Evolutionary conservation across 306 rosid genomes (phyloP), one percentile per base, ranked within the genome.

Genomic region (Pterocarpus santalinus): DNA sequence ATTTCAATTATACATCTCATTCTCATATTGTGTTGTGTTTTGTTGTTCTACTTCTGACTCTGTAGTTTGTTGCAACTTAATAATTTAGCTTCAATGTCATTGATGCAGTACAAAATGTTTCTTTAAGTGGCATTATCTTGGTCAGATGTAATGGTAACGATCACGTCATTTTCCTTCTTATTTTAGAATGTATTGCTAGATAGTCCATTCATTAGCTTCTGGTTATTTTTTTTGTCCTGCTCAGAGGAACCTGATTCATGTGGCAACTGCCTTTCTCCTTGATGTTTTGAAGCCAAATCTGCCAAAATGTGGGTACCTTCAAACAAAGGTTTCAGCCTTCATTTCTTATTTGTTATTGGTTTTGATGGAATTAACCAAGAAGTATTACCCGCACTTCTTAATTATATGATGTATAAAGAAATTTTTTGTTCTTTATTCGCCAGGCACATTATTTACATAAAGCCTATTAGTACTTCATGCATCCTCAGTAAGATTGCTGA

Each of bases 241-340:
- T 47, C 87, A 96, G 98, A 96, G 99, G 87, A 96, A 96, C 84
- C 80, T 96, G 92, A 96, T 96, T 63, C 97, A 97, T 6, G 99
- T 93, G 96, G 99, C 99, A 8, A 96, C 99, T 1, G 99, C 99
- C 41, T 93, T 96, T 80, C 88, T 96, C 38, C 86, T 96, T 63
- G 99, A 96, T 81, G 99, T 93, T 79, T 86, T 96, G 91, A 96
- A 96, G 92, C 95, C 99, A 75, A 93, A 96, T 88, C 88, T 90
- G 33, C 99, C 99, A 1, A 98, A 96, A 74, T 98, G 93, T 75
- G 97, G 90, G 47, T 88, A 36, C 88, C 94, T 96, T 82, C 99
- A 96, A 83, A 89, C 99, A 49, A 96, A 96, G 97, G 99, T 94
- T 71, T 65, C 53, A 15, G 75, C 52, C 70, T 14, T 36, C 22